A percentile compares a stretch with the other conserved stretches of the same genome.
Evolutionary conservation across 352 stramenopile species (phyloP).

Genomic region (Aphanomyces invadans): DNA sequence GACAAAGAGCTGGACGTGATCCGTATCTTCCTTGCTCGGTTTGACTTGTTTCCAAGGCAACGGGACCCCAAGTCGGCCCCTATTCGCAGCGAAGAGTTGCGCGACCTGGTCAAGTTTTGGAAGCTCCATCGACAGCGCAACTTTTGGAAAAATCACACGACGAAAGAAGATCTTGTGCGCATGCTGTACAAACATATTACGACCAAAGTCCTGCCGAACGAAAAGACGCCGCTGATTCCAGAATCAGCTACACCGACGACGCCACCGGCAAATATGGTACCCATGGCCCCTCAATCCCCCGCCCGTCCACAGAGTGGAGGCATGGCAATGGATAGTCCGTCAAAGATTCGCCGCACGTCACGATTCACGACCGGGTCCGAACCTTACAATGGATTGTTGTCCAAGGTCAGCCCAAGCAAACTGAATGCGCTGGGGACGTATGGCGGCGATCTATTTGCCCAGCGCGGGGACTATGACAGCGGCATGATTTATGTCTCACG

Average conservation of each 20-base stretch:
- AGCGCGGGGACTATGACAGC: constrained; percentile 75
- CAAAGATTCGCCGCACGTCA: not conserved
- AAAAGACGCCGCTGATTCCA: constrained; percentile 28
- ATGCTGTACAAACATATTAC: constrained; percentile 84
- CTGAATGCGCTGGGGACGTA: constrained; percentile 38
- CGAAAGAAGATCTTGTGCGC: constrained; percentile 80
- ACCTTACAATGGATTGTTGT: not conserved
- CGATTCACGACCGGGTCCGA: not conserved
- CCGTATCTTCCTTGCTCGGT: constrained; percentile 72
- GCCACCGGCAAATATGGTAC: not conserved
- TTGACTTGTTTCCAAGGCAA: constrained; percentile 67
- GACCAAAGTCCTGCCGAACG: constrained; percentile 70
- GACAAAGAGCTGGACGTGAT: constrained; percentile 83
- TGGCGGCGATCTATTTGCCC: constrained; percentile 70
- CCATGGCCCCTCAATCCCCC: not conserved
- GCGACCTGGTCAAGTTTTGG: constrained; percentile 85
- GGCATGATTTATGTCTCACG: constrained; percentile 85
- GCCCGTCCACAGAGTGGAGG: not conserved
- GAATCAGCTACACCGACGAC: constrained; percentile 1
- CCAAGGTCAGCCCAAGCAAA: not conserved
- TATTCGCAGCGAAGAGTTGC: constrained; percentile 88
- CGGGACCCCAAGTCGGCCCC: constrained; percentile 60
- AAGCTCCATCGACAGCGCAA: constrained; percentile 84
- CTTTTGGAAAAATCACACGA: constrained; percentile 86
- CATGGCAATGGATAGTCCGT: not conserved